Conservation (phyloP, 495 filamentous ascomycete species). For the Penicillium pancosmium region DNA sequence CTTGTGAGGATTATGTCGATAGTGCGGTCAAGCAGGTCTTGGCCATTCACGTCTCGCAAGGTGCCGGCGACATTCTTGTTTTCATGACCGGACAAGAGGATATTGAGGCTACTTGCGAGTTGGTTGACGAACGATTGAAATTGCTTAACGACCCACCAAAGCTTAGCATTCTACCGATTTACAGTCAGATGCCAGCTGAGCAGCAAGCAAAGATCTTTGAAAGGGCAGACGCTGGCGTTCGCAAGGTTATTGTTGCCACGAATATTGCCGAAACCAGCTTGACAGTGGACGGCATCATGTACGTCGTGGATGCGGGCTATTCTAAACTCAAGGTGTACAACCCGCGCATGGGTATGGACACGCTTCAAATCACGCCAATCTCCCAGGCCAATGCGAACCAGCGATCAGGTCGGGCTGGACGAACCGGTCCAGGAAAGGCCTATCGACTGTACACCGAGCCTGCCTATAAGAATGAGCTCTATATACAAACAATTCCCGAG, state of each 20-base stretch:
- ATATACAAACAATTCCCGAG: conserved; percentile 96
- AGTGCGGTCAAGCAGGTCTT: conserved; percentile 95
- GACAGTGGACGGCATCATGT: conserved; percentile 99
- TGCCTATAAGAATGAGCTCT: conserved; percentile 95
- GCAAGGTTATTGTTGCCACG: conserved; percentile 97
- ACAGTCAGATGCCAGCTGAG: conserved; percentile 99
- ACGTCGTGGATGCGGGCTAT: conserved; percentile 94
- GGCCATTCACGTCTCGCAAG: conserved; percentile 95
- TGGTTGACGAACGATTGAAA: conserved; percentile 86
- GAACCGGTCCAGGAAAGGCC: conserved; percentile 94
- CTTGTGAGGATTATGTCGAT: conserved; percentile 97
- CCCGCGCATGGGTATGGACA: conserved; percentile 98
- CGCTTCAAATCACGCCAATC: conserved; percentile 96
- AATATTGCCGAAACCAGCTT: conserved; percentile 98
- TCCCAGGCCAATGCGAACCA: conserved; percentile 96
- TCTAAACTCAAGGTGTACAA: conserved; percentile 99
- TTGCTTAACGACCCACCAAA: conserved; percentile 93
- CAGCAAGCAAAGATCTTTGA: conserved; percentile 98
- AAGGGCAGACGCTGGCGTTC: conserved; percentile 81
- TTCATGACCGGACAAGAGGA: conserved; percentile 99
- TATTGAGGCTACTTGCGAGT: conserved; percentile 94
- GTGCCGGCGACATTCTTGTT: conserved; percentile 88
- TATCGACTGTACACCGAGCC: conserved; percentile 93
- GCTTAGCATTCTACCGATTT: conserved; percentile 94
- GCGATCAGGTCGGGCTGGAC: conserved; percentile 88